These are phyloP conservation scores for Penicillium goetzii DNA, from an alignment of 495 filamentous ascomycete genomes.

Conservation along the genomic window DNA sequence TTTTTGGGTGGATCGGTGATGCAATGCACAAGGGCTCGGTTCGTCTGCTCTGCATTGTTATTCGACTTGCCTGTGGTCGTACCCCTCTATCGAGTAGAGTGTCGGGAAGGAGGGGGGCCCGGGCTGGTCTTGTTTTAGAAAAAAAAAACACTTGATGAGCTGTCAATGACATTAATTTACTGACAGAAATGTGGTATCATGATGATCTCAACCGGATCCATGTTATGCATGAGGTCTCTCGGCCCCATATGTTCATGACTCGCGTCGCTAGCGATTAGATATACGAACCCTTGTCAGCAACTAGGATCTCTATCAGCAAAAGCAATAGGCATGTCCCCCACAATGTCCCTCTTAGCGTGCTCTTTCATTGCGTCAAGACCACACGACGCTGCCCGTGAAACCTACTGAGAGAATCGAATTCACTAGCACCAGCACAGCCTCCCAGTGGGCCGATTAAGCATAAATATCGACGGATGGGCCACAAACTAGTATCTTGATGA, in stretches of 20 bases:
- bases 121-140: not conserved
- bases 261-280: not conserved
- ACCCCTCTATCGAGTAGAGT: not conserved
- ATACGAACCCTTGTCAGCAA: constrained; percentile 4
- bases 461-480: constrained; percentile 23
- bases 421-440: constrained; percentile 18
- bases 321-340: not conserved
- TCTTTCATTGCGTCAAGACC: too few relatives aligned
- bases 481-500: constrained; percentile 19
- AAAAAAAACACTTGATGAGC: not conserved
- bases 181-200: not conserved
- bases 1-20: not conserved
- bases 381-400: constrained; percentile 11
- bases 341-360: not conserved
- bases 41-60: not conserved
- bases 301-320: not conserved
- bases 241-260: not conserved
- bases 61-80: not conserved
- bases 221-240: not conserved
- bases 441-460: constrained; percentile 28
- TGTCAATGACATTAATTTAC: not conserved
- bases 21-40: not conserved
- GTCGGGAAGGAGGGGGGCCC: too few relatives aligned
- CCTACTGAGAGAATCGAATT: constrained; percentile 9
- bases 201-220: not conserved